Conservation (phyloP, 352 stramenopile genomes). For the Phytophthora hibernalis region DNA sequence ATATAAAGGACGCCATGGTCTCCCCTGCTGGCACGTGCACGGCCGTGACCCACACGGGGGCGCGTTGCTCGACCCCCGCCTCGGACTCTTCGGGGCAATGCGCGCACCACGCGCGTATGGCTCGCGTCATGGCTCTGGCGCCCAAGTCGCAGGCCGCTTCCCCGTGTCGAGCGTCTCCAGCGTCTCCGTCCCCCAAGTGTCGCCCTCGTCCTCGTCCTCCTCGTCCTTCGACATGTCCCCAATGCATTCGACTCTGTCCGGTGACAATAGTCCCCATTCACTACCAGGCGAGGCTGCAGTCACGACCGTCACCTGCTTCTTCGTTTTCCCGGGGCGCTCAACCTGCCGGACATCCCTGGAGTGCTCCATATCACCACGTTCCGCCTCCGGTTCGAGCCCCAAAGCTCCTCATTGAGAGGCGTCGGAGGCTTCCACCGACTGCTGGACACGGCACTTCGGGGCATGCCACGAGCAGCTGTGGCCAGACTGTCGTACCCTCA, state of each 20-base stretch:
- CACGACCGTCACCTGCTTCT: constrained; percentile 51
- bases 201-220: constrained; percentile 27
- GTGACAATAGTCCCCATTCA: constrained; percentile 11
- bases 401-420: constrained; percentile 47
- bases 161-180: constrained; percentile 5
- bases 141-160: constrained; percentile 47
- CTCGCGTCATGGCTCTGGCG: constrained; percentile 79
- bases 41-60: constrained; percentile 72
- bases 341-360: constrained; percentile 57
- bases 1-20: constrained; percentile 16
- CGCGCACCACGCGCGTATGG: constrained; percentile 82
- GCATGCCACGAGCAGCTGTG: constrained; percentile 68
- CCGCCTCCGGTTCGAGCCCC: constrained; percentile 75
- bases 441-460: constrained; percentile 65
- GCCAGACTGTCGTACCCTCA: constrained; percentile 80
- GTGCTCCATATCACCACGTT: constrained; percentile 74
- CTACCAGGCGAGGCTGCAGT: constrained; percentile 57
- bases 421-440: constrained; percentile 61
- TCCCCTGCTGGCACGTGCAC: constrained; percentile 32
- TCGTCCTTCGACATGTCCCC: constrained; percentile 38
- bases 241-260: constrained; percentile 9
- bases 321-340: constrained; percentile 61
- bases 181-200: constrained; percentile 14
- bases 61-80: constrained; percentile 62
- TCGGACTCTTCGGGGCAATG: constrained; percentile 56